Percentiles rank a stretch among this genome's conserved stretches.
These are phyloP conservation scores for Boletus speciosus DNA, from an alignment of 768 basidiomycete genomes.

Conservation along the genomic window DNA sequence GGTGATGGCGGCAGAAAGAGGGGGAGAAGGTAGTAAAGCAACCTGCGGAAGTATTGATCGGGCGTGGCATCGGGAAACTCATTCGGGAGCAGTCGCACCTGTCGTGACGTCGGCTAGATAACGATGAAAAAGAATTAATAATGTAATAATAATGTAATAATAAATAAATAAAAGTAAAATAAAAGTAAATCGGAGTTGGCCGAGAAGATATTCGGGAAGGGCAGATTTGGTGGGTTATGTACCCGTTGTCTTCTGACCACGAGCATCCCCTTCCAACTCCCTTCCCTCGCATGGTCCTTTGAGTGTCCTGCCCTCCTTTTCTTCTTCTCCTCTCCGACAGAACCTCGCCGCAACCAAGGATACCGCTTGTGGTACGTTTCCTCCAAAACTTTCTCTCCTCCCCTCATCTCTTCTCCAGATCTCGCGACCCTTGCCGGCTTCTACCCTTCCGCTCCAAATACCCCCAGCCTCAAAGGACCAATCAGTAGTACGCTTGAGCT, in stretches of 20 bases:
- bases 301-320: slow-evolving; percentile 27
- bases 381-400: background rate
- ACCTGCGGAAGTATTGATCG: slow-evolving; percentile 12
- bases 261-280: slow-evolving; percentile 19
- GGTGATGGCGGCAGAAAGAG: slow-evolving; percentile 2
- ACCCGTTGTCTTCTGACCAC: slow-evolving; percentile 31
- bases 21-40: background rate
- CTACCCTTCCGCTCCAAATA: slow-evolving; percentile 48
- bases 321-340: slow-evolving; percentile 34
- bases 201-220: slow-evolving; percentile 23
- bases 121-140: background rate
- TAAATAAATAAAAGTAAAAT: background rate
- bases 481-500: slow-evolving; percentile 63
- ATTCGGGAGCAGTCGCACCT: slow-evolving; percentile 10
- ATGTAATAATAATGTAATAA: slow-evolving; percentile 10
- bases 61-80: slow-evolving; percentile 13
- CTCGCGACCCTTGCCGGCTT: slow-evolving; percentile 95
- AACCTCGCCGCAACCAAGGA: slow-evolving; percentile 50
- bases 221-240: slow-evolving; percentile 25
- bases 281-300: slow-evolving; percentile 36
- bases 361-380: slow-evolving; percentile 46
- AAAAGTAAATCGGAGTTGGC: slow-evolving; percentile 23
- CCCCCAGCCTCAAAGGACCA: slow-evolving; percentile 34
- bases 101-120: slow-evolving; percentile 31
- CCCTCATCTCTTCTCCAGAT: slow-evolving; percentile 39